Base-by-base conservation (phyloP, 73 alveolate species). In the Tetrahymena borealis region DNA sequence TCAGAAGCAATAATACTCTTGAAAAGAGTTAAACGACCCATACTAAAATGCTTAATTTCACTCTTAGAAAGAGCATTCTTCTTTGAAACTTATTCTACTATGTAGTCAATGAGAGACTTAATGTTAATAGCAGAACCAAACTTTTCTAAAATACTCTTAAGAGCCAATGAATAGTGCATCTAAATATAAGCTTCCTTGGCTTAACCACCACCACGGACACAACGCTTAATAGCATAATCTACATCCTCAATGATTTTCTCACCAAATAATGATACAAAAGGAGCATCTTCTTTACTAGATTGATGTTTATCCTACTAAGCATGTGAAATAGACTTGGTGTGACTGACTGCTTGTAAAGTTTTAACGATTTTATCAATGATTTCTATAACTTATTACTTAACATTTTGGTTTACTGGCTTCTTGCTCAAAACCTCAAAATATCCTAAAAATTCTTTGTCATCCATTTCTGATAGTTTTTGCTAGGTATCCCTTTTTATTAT, bases 161-260 rank as follows among this genome's bases (percentile, higher is more conserved):
- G 85, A 20, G 85, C 85, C 28, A 60, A 60, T 32, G 37, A 60
- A 28, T 60, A 60, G 38, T 60, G 85, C 85, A 60, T 60, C 28
- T 60, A 60, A 60, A 60, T 60, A 60, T 60, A 60, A 60, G 85
- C 85, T n/a, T 60, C 85, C 28, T 60, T 60, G 10, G 85, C 20
- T 60, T 60, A 60, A 60, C 85, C 85, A 60, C 85, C 85, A 60
- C 85, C 85, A 20, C 85, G 85, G 28, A 60, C 85, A 60, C 85
- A 60, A 60, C 85, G 85, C 31, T 60, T 60, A 15, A 60, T 60
- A 24, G 85, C 35, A 9, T 60, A 60, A 60, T 60, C 85, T 60
- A 60, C 85, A 60, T 60, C 85, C 28, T 60, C 85, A 18, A 60
- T 60, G 28, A 60, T 60, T 35, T 60, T 60, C 28, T 60, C 85